phyloP scores from a whole-genome alignment of 257 asterid genomes.

The Solanum commersonii region DNA sequence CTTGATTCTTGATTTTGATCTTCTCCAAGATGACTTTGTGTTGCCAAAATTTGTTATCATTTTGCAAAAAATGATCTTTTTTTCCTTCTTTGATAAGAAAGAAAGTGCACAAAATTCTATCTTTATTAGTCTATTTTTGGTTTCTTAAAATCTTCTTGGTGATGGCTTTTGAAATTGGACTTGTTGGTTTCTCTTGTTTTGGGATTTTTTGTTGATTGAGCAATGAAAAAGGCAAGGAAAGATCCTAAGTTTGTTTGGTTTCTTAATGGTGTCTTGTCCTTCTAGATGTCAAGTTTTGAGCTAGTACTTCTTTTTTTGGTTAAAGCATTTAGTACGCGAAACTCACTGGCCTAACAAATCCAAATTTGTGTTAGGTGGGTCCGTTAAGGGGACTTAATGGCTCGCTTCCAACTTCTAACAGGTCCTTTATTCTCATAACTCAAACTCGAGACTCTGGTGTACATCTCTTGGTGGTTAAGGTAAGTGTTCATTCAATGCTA shows the following conservation, averaged over 20 bases:
- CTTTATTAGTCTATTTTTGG: not conserved
- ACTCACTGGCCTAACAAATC: accelerated
- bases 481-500: not conserved
- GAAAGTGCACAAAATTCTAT: not conserved
- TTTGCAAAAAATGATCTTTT: not conserved
- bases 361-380: not conserved
- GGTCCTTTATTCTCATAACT: not conserved
- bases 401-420: not conserved
- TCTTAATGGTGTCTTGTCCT: not conserved
- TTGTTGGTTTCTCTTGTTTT: not conserved
- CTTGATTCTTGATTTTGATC: not conserved
- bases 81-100: not conserved
- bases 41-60: not conserved
- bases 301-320: not conserved
- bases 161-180: not conserved
- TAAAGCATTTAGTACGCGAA: not conserved
- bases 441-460: not conserved
- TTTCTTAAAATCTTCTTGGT: not conserved
- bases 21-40: not conserved
- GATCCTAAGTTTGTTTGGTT: not conserved
- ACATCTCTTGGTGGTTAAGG: not conserved
- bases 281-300: not conserved
- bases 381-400: accelerated
- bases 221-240: not conserved
- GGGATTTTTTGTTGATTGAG: not conserved